Evolutionary conservation across 768 basidiomycete species (phyloP), one percentile per base, ranked within the genome.

Genomic region (Chalciporus chontae): DNA sequence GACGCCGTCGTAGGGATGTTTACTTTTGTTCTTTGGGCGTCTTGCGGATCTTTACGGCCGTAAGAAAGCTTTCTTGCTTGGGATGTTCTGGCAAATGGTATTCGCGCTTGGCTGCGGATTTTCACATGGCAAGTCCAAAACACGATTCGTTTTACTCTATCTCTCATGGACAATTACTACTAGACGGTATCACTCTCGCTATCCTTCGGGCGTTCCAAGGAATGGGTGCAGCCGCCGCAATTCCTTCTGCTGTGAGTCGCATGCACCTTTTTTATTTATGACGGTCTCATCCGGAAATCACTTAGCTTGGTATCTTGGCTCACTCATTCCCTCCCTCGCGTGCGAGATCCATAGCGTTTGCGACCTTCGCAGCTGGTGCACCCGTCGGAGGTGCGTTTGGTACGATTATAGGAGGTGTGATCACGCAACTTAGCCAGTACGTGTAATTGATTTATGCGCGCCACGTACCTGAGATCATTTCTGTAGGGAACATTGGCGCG

Each of bases 321-420:
- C 77, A 85, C 41, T 72, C 83, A 0, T 95, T 94, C 64, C 84
- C 86, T 4, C 75, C 78, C 0, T 84, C 85, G 0, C 71, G 72
- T 11, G 75, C 83, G 0, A 79, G 93, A 9, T 81, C 87, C 1
- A 66, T 81, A 0, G 93, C 90, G 0, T 95, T 94, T 54, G 80
- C 93, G 0, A 82, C 85, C 0, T 94, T 93, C 55, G 77, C 85
- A 1, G 89, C 90, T 0, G 94, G 94, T 23, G 89, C 87, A 0
- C 91, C 93, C 0, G 61, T 94, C 5, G 93, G 93, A 0, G 86
- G 77, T 0, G 85, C 80, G 0, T 68, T 92, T 13, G 91, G 93
- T 1, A 74, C 74, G 26, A 68, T 82, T 0, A 51, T 90, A 0
- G 90, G 91, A 15, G 90, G 88, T n/a, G 69, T 84, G 1, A 66